Evolutionary conservation across 345 rosid species (phyloP).

Genomic region (Citrus cavaleriei): DNA sequence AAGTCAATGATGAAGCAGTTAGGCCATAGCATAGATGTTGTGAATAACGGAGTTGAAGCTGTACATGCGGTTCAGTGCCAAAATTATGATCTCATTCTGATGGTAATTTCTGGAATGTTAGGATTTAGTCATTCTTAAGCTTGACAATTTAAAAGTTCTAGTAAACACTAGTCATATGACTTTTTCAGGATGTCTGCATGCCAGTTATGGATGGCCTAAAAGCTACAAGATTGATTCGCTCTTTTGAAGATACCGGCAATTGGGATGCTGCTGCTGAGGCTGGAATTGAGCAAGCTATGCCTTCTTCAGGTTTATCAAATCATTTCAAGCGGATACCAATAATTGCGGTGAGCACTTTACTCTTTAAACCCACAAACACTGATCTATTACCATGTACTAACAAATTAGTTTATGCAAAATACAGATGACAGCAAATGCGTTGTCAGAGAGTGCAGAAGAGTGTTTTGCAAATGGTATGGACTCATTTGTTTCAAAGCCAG

Average conservation of each 20-base stretch:
- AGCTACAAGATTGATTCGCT: conserved; percentile 90
- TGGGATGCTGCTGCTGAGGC: conserved; percentile 81
- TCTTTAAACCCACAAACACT: background rate
- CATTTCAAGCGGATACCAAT: conserved; percentile 51
- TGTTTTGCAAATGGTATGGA: conserved; percentile 94
- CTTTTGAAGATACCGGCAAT: conserved; percentile 73
- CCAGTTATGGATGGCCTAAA: conserved; percentile 90
- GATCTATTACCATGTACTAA: background rate
- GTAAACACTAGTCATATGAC: background rate
- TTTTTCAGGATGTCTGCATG: conserved; percentile 88
- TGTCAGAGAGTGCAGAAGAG: conserved; percentile 87
- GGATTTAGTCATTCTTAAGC: background rate
- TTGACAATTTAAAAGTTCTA: background rate
- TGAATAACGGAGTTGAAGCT: conserved; percentile 84
- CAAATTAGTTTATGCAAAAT: conserved; percentile 1
- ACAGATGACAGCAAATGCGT: conserved; percentile 97
- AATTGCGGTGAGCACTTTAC: conserved; percentile 61
- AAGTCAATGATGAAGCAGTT: conserved; percentile 84
- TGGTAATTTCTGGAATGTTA: conserved; percentile 42
- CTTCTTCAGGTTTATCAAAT: conserved; percentile 21
- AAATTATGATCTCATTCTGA: conserved; percentile 67
- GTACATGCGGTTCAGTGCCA: conserved; percentile 50
- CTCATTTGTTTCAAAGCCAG: conserved; percentile 89
- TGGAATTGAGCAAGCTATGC: conserved; percentile 46
- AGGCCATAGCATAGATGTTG: conserved; percentile 73